Conservation (phyloP, 257 asterid species). For the Gynochthodes officinalis region DNA sequence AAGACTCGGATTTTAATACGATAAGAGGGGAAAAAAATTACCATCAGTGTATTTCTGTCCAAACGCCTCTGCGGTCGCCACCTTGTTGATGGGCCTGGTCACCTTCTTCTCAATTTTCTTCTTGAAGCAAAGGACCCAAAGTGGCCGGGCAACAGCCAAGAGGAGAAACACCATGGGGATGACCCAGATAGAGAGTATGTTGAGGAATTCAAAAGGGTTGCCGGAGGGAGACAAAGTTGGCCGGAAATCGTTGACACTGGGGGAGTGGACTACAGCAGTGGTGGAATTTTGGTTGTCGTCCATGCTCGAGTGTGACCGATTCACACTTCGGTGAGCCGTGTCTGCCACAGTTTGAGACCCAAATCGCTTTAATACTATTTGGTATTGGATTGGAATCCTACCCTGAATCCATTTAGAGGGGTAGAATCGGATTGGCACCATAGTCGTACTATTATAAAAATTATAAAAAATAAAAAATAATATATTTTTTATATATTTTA, state of each 20-base stretch:
- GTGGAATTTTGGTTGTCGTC: not conserved
- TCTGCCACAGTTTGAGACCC: not conserved
- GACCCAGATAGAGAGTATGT: not conserved
- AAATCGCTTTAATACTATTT: not conserved
- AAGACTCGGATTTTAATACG: not conserved
- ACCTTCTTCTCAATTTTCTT: not conserved
- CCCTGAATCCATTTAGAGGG: no score
- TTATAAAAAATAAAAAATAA: no score
- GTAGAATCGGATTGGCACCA: no score
- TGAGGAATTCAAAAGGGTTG: not conserved
- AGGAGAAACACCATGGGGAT: conserved; percentile 3
- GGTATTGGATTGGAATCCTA: no score
- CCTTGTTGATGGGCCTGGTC: conserved; percentile 2
- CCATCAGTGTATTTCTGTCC: not conserved
- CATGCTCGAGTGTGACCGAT: no score
- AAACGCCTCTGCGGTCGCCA: not conserved
- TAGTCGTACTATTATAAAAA: no score
- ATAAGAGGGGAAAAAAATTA: not conserved
- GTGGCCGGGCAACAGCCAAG: not conserved
- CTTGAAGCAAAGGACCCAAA: not conserved
- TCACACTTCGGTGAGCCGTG: no score
- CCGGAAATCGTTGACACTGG: not conserved
- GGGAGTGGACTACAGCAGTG: not conserved
- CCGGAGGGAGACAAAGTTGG: not conserved
- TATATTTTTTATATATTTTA: no score